Evolutionary conservation across 2,329 filamentous ascomycete species (phyloP).

Genomic region (Raffaelea deltoideospora): DNA sequence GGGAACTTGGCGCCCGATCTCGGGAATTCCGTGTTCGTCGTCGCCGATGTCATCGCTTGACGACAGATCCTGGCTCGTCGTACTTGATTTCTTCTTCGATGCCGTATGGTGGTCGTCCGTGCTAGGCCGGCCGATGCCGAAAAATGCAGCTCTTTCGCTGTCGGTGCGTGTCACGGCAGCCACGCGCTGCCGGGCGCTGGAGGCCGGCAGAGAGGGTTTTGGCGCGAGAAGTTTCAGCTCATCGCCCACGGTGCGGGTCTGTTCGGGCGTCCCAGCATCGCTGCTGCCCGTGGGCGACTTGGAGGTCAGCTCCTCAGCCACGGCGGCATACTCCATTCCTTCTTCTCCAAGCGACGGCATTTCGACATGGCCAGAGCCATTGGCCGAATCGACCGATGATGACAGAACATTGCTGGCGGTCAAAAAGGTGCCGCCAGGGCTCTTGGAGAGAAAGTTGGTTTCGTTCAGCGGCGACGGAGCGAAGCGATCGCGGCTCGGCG

Average conservation of each 20-base stretch:
- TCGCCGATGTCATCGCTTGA: constrained; percentile 42
- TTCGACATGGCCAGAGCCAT: constrained; percentile 60
- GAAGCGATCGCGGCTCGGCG: constrained; percentile 63
- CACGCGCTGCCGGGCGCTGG: constrained; percentile 71
- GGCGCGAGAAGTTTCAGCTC: constrained; percentile 82
- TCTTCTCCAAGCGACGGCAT: constrained; percentile 82
- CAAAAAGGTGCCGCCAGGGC: constrained; percentile 21
- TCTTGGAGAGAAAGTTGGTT: constrained; percentile 35
- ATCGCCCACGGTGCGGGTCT: constrained; percentile 63
- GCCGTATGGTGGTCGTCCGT: constrained; percentile 35
- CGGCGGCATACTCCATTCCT: constrained; percentile 67
- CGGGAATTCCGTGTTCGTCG: constrained; percentile 78
- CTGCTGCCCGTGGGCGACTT: constrained; percentile 22
- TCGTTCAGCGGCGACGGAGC: constrained; percentile 79
- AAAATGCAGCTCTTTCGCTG: constrained; percentile 72
- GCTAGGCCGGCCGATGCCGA: constrained; percentile 59
- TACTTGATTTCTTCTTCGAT: constrained; percentile 49
- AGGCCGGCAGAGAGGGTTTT: constrained; percentile 67
- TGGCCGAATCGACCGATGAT: constrained; percentile 23
- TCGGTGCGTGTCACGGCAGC: constrained; percentile 79
- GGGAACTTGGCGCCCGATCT: constrained; percentile 83
- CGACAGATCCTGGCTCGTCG: constrained; percentile 28
- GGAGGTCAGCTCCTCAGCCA: constrained; percentile 28
- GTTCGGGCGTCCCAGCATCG: constrained; percentile 39
- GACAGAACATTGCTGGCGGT: constrained; percentile 16